Conservation (phyloP, 768 basidiomycete genomes). For the Gloeostereum incarnatum region DNA sequence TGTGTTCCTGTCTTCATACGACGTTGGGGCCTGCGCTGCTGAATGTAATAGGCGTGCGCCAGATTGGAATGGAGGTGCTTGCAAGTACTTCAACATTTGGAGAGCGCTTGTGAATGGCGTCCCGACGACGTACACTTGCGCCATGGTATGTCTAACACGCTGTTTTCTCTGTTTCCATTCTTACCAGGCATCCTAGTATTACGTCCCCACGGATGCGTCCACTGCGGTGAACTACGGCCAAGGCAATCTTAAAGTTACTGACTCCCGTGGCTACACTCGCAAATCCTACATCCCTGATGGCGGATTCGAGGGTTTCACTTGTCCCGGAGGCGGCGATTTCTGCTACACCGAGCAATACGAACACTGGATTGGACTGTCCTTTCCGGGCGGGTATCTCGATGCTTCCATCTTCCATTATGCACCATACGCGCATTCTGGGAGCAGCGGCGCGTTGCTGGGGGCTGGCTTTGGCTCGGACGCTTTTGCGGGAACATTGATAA, state of each 20-base stretch:
- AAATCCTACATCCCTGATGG: constrained; percentile 7
- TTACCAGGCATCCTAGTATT: constrained; percentile 6
- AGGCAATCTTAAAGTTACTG: constrained; percentile 8
- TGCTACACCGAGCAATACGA: constrained; percentile 6
- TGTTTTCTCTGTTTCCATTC: background rate
- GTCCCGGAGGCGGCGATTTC: constrained; percentile 3
- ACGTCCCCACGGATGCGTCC: constrained; percentile 5
- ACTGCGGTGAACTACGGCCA: constrained; percentile 11
- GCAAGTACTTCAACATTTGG: constrained; percentile 14
- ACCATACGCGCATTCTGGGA: constrained; percentile 9
- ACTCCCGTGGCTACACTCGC: constrained; percentile 10
- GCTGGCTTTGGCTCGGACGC: constrained; percentile 9
- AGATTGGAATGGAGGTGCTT: constrained; percentile 8
- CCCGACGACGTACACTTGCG: constrained; percentile 10
- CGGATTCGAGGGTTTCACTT: constrained; percentile 9
- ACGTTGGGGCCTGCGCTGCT: constrained; percentile 9
- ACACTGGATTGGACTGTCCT: constrained; percentile 9
- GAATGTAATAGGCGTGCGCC: constrained; percentile 7
- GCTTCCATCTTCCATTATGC: constrained; percentile 13
- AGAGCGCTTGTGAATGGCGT: constrained; percentile 2
- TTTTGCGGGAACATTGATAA: constrained; percentile 6
- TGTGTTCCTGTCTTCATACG: constrained; percentile 9
- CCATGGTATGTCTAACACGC: constrained; percentile 7
- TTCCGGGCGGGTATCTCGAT: constrained; percentile 8
- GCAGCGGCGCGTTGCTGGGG: constrained; percentile 10